Evolutionary conservation across 352 stramenopile genomes (phyloP).

Genomic region (Pythium apleroticum): DNA sequence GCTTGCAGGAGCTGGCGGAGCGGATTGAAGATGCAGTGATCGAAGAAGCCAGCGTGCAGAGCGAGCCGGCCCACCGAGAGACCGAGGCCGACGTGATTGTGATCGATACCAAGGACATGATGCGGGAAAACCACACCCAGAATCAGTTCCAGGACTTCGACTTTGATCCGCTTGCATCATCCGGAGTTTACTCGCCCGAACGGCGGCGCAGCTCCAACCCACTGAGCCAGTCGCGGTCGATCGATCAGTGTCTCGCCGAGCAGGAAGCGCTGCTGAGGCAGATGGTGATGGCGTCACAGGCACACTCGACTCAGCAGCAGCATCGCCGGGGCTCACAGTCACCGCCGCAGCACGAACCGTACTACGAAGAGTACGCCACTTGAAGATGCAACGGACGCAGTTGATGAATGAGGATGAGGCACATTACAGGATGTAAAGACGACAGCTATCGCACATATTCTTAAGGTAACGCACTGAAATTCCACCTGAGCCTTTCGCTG

Average conservation of each 20-base stretch:
- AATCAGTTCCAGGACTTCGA: background rate
- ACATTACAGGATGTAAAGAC: background rate
- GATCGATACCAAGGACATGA: constrained; percentile 55
- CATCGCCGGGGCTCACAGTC: background rate
- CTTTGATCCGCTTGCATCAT: constrained; percentile 5
- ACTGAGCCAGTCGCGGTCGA: constrained; percentile 9
- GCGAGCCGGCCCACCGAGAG: constrained; percentile 1
- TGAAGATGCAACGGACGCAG: background rate
- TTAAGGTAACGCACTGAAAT: background rate
- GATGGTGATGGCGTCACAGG: constrained; percentile 18
- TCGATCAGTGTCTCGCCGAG: constrained; percentile 27
- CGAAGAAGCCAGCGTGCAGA: constrained; percentile 15
- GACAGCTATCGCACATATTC: no score
- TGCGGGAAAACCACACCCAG: constrained; percentile 20
- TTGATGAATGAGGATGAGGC: background rate
- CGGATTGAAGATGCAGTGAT: constrained; percentile 18
- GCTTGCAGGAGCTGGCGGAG: constrained; percentile 41
- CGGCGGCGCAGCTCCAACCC: constrained; percentile 10
- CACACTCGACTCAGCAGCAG: background rate
- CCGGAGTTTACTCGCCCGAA: constrained; percentile 3
- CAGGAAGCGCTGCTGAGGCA: constrained; percentile 26
- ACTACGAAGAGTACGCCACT: constrained; percentile 8
- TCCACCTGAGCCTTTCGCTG: background rate
- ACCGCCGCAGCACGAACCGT: background rate
- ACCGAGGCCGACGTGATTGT: constrained; percentile 26